phyloP scores from a whole-genome alignment of 2,329 filamentous ascomycete genomes.

The Pseudogymnoascus sp. region DNA sequence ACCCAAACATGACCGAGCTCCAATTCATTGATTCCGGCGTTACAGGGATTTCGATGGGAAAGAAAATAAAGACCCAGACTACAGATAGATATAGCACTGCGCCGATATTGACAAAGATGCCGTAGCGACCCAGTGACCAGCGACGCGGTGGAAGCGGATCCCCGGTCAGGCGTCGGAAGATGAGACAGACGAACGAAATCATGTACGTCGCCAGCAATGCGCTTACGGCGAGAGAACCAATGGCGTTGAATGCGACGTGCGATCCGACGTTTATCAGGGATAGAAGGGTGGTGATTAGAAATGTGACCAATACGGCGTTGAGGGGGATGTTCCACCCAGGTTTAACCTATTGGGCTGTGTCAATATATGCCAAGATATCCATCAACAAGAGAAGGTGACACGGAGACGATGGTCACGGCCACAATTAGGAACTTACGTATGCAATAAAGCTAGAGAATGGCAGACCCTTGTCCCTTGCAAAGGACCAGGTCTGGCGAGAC shows the following conservation, averaged over 20 bases:
- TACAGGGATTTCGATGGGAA: constrained; percentile 33
- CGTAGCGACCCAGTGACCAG: constrained; percentile 35
- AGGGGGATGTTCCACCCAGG: constrained; percentile 33
- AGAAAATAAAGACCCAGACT: constrained; percentile 40
- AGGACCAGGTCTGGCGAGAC: constrained; percentile 34
- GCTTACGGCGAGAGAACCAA: constrained; percentile 41
- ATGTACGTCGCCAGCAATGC: constrained; percentile 44
- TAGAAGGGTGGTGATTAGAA: constrained; percentile 14
- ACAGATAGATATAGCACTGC: constrained; percentile 37
- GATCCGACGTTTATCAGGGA: constrained; percentile 40
- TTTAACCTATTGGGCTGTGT: constrained; percentile 23
- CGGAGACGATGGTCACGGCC: not conserved
- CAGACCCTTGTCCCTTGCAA: constrained; percentile 36
- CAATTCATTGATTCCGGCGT: constrained; percentile 39
- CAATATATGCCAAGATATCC: not conserved
- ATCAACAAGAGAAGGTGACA: not conserved
- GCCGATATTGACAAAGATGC: constrained; percentile 34
- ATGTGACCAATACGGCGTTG: constrained; percentile 23
- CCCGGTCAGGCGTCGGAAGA: constrained; percentile 34
- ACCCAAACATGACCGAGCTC: constrained; percentile 18
- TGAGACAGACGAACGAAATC: constrained; percentile 35
- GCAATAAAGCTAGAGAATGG: constrained; percentile 33
- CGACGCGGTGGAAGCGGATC: constrained; percentile 32
- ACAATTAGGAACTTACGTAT: constrained; percentile 22
- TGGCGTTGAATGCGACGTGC: constrained; percentile 41